Percentiles rank a stretch among this genome's conserved stretches.
phyloP scores from a whole-genome alignment of 768 basidiomycete genomes.

The Trametes cubensis region DNA sequence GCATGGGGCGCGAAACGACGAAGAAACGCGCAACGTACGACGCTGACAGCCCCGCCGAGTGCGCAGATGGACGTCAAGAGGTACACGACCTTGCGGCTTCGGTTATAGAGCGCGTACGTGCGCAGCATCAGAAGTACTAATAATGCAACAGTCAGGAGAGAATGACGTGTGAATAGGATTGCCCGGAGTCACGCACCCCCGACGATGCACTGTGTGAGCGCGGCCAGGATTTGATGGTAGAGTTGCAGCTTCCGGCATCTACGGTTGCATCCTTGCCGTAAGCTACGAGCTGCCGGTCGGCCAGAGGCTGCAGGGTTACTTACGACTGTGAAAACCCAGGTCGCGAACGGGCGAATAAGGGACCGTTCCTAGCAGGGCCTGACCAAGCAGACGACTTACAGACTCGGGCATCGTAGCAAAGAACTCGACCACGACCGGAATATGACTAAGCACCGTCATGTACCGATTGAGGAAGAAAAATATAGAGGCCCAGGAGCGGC shows the following conservation, averaged over 20 bases:
- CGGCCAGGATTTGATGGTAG: constrained; percentile 11
- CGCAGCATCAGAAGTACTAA: constrained; percentile 9
- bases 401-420: constrained; percentile 6
- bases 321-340: background rate
- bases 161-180: background rate
- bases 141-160: background rate
- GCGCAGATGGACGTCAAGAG: constrained; percentile 2
- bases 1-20: too few relatives aligned
- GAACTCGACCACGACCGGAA: constrained; percentile 13
- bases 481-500: constrained; percentile 5
- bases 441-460: constrained; percentile 13
- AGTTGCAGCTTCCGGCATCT: constrained; percentile 12
- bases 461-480: constrained; percentile 17
- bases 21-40: background rate
- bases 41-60: constrained; percentile 7
- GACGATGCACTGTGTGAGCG: constrained; percentile 7
- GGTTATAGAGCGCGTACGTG: constrained; percentile 12
- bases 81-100: constrained; percentile 4
- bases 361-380: too few relatives aligned
- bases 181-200: background rate
- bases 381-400: background rate
- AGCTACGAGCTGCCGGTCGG: background rate
- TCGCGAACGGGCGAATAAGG: too few relatives aligned
- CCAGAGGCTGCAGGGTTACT: background rate
- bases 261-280: background rate